Percentiles rank a stretch among this genome's conserved stretches.
Evolutionary conservation across 129 eudicot species (phyloP).

Genomic region (Sambucus nigra): DNA sequence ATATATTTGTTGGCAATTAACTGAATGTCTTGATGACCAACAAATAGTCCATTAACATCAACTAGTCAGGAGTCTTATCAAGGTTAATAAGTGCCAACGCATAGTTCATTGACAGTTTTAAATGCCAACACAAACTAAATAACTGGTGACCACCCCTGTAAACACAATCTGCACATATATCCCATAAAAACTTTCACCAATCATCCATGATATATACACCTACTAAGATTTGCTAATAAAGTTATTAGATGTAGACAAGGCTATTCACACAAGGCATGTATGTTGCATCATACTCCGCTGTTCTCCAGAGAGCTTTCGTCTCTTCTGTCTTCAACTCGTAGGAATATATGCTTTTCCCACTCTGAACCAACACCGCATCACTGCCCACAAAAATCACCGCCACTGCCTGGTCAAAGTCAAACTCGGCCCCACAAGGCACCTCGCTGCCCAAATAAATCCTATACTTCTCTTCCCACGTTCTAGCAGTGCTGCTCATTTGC

Average conservation of each 20-base stretch:
- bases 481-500: conserved; percentile 31
- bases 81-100: too few relatives aligned
- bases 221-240: too few relatives aligned
- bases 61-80: too few relatives aligned
- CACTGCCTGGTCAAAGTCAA: neutral
- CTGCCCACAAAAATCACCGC: conserved; percentile 23
- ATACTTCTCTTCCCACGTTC: conserved; percentile 23
- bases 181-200: too few relatives aligned
- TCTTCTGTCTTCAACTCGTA: conserved; percentile 28
- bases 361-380: conserved; percentile 15
- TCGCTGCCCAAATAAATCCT: conserved; percentile 5
- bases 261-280: conserved; percentile 42
- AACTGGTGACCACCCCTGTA: too few relatives aligned
- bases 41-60: too few relatives aligned
- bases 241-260: conserved; percentile 20
- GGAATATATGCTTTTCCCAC: conserved; percentile 6
- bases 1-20: too few relatives aligned
- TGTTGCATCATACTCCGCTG: conserved; percentile 4
- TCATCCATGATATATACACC: too few relatives aligned
- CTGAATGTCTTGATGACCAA: too few relatives aligned
- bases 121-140: too few relatives aligned
- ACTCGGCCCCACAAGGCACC: neutral
- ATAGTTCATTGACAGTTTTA: too few relatives aligned
- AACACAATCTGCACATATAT: too few relatives aligned
- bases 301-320: conserved; percentile 10